Evolutionary conservation across 345 rosid species (phyloP), one percentile per base, ranked within the genome.

Genomic region (Lagerstroemia speciosa): DNA sequence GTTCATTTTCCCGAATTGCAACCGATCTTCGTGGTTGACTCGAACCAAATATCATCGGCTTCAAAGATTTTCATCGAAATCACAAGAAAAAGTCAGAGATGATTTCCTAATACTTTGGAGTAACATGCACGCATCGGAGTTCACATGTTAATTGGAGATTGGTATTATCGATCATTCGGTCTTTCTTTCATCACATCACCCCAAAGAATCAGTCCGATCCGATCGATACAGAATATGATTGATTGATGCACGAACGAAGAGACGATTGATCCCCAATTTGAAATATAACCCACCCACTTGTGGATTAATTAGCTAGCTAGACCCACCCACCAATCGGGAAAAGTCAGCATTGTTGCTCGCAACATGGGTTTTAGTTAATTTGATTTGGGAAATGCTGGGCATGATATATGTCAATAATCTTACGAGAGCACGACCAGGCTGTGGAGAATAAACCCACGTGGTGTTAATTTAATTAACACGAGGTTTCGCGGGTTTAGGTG

Each of bases 361-460:
- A n/a, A n/a, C n/a, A 9, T 48, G 57, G 67, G 26, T 65, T 65
- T 40, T 16, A 29, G 46, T 36, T 40, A 37, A 30, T 26, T 29
- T 46, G 62, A 37, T 2, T 64, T 17, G 60, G 55, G 63, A 53
- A 67, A 50, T 52, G 40, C 15, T 14, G 70, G 50, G 61, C 43
- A 46, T 48, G 48, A 37, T 74, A 37, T 74, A 69, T 71, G 26
- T 31, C 46, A 66, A 48, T 41, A 61, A 27, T 40, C 69, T 71
- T 72, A 58, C 72, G 69, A 74, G 83, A 74, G 83, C 79, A 72
- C 67, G 70, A 57, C 79, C 81, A 76, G 85, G 75, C 86, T 76
- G 82, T 72, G 65, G 70, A 65, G 83, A 77, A 83, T 81, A 82
- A 74, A 74, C 75, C 70, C 82, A 85, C 79, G 79, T 82, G 83